phyloP scores from a whole-genome alignment of 345 rosid genomes.

The Eucalyptus erythrocorys region DNA sequence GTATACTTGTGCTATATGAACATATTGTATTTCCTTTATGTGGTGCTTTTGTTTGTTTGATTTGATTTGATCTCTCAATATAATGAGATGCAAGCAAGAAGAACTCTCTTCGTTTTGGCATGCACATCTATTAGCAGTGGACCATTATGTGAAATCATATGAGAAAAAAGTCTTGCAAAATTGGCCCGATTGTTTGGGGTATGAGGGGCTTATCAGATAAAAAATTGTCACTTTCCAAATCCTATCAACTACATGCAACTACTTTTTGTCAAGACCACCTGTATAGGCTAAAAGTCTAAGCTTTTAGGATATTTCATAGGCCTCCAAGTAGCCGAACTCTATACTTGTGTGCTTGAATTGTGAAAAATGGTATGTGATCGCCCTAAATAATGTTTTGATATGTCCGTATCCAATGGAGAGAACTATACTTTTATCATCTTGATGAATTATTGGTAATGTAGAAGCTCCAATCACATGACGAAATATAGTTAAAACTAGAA shows the following conservation, averaged over 20 bases:
- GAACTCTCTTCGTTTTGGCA: neutral
- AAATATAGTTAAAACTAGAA: neutral
- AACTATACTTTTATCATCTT: neutral
- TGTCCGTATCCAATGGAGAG: no score
- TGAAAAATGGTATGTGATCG: neutral
- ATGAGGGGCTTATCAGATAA: neutral
- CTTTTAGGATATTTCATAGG: neutral
- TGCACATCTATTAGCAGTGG: neutral
- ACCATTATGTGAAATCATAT: neutral
- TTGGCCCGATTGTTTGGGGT: neutral
- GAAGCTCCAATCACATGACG: neutral
- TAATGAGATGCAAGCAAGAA: neutral
- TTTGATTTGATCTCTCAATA: neutral
- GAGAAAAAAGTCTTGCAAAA: neutral
- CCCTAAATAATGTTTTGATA: neutral
- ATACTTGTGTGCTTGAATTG: neutral
- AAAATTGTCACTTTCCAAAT: neutral
- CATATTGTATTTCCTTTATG: neutral
- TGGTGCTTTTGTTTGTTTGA: neutral
- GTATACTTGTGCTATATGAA: neutral
- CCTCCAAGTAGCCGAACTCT: accelerated
- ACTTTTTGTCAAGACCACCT: accelerated
- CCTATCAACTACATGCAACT: neutral
- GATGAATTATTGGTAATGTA: neutral
- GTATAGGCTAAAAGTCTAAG: neutral